phyloP scores from a whole-genome alignment of 2,329 filamentous ascomycete species.

The Colletotrichum cereale region DNA sequence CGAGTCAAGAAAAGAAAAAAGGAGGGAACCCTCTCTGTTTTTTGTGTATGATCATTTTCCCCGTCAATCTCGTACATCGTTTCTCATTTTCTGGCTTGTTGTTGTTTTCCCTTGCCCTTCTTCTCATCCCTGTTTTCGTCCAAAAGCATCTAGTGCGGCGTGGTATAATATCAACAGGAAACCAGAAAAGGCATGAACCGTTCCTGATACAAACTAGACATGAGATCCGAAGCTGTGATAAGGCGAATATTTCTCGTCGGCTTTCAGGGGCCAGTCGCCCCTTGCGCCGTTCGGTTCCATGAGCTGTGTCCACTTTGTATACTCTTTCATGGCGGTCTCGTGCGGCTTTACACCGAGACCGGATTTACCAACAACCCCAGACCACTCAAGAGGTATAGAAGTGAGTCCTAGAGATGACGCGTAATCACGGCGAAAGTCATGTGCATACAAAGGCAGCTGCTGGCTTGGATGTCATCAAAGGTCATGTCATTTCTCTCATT shows the following conservation, averaged over 20 bases:
- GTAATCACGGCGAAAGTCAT: not conserved
- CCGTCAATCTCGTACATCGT: not conserved
- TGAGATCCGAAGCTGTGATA: not conserved
- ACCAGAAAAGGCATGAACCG: not conserved
- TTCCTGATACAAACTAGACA: not conserved
- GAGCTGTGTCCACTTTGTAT: not conserved
- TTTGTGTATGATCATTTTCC: conserved; percentile 15
- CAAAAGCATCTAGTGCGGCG: conserved; percentile 9
- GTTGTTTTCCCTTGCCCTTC: not conserved
- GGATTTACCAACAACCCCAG: not conserved
- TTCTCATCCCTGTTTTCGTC: not conserved
- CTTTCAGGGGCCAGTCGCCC: not conserved
- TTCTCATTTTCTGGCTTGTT: not conserved
- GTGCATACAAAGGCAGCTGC: not conserved
- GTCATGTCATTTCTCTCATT: conserved; percentile 41
- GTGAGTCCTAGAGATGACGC: not conserved
- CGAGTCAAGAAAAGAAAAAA: conserved; percentile 19
- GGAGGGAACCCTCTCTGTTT: not conserved
- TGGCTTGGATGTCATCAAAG: conserved; percentile 23
- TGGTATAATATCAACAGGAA: not conserved
- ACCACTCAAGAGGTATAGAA: not conserved
- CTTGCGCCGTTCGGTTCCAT: not conserved
- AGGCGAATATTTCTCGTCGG: not conserved
- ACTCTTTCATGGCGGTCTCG: not conserved
- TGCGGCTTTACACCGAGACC: too few relatives aligned